Conservation (phyloP, 768 basidiomycete species). For the Boletus subparvulus region DNA sequence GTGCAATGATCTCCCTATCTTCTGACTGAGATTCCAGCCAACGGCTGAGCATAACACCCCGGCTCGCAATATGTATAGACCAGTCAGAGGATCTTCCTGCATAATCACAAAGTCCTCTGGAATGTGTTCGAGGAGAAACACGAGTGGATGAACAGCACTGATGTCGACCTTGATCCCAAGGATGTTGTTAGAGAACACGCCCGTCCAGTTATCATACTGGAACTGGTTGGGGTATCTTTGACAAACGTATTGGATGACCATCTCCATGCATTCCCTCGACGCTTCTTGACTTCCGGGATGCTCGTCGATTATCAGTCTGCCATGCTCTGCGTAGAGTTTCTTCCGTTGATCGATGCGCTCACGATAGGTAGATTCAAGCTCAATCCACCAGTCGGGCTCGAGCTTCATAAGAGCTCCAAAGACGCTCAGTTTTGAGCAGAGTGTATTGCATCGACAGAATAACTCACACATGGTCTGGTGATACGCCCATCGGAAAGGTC, state of each 20-base stretch:
- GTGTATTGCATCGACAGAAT: not conserved
- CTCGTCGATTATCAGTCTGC: conserved; percentile 42
- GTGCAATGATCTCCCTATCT: conserved; percentile 47
- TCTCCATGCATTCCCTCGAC: conserved; percentile 53
- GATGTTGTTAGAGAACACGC: conserved; percentile 44
- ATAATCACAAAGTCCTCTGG: conserved; percentile 53
- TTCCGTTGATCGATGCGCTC: conserved; percentile 44
- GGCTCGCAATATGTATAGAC: conserved; percentile 45
- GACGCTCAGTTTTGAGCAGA: not conserved
- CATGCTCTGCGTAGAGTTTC: conserved; percentile 38
- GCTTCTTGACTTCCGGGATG: conserved; percentile 50
- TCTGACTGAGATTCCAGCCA: conserved; percentile 48
- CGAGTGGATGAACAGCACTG: conserved; percentile 34
- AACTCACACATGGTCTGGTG: conserved; percentile 55
- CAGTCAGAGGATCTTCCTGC: conserved; percentile 41
- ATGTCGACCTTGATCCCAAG: conserved; percentile 35
- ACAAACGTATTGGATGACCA: conserved; percentile 56
- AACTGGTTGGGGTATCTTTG: conserved; percentile 58
- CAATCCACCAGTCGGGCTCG: conserved; percentile 58
- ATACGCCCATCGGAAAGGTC: conserved; percentile 56
- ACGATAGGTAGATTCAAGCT: conserved; percentile 52
- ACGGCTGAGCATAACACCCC: conserved; percentile 47
- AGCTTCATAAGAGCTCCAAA: conserved; percentile 43
- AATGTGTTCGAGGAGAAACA: conserved; percentile 48
- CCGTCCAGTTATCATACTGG: conserved; percentile 33